phyloP scores from a whole-genome alignment of 805 yeast genomes.

The Metschnikowia hibisci region DNA sequence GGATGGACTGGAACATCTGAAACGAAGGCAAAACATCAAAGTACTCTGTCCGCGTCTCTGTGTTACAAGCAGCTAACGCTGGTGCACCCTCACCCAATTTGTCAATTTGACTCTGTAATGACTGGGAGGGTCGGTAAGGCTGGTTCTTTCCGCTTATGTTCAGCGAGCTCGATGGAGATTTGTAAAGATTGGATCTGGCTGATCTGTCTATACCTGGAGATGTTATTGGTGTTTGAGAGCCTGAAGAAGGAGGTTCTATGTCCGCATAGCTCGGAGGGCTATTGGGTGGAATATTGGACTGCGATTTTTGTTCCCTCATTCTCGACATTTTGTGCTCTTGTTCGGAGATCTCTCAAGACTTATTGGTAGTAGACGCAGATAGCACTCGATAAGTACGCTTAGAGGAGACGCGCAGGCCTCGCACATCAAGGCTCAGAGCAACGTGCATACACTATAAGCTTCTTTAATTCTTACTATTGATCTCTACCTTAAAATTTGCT shows the following conservation, averaged over 20 bases:
- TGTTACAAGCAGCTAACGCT: slow-evolving; percentile 9
- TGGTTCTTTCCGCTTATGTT: slow-evolving; percentile 9
- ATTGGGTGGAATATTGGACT: slow-evolving; percentile 8
- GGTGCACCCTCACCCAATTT: slow-evolving; percentile 11
- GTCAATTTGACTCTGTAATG: slow-evolving; percentile 36
- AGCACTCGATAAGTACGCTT: background rate
- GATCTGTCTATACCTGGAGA: slow-evolving; percentile 4
- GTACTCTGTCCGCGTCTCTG: slow-evolving; percentile 20
- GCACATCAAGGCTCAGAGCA: background rate
- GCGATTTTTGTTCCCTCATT: background rate
- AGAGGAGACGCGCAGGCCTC: background rate
- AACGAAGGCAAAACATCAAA: slow-evolving; percentile 66
- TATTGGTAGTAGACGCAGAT: background rate
- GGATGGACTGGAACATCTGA: slow-evolving; percentile 57
- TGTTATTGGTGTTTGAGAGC: slow-evolving; percentile 9
- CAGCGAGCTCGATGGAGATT: background rate
- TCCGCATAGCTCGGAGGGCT: slow-evolving; percentile 24
- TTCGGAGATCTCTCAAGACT: background rate
- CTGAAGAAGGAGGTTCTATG: slow-evolving; percentile 13
- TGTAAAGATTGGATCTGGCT: background rate
- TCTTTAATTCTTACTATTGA: background rate
- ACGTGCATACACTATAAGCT: background rate
- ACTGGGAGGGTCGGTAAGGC: slow-evolving; percentile 34
- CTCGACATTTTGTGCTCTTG: background rate
- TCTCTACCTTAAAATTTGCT: background rate